Percentiles rank a stretch among this genome's conserved stretches.
phyloP scores from a whole-genome alignment of 2,329 filamentous ascomycete genomes.

The Cercospora zeae-maydis region DNA sequence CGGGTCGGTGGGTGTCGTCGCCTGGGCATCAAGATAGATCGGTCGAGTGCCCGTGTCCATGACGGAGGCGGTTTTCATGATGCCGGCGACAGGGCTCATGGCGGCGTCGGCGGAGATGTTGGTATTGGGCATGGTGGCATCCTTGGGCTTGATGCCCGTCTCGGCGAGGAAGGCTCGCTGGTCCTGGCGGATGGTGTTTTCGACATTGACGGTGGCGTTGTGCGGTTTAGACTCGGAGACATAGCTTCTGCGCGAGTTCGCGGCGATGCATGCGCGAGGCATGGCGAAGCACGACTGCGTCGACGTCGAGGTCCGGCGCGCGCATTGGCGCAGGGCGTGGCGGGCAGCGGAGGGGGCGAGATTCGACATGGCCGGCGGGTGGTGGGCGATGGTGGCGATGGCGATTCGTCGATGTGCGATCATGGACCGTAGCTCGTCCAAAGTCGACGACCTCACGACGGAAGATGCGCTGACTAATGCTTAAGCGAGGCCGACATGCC shows the following conservation, averaged over 20 bases:
- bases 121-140: slow-evolving; percentile 59
- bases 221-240: slow-evolving; percentile 79
- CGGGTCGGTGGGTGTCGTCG: slow-evolving; percentile 91
- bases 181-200: slow-evolving; percentile 80
- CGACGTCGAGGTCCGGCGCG: slow-evolving; percentile 47
- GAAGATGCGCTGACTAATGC: not conserved
- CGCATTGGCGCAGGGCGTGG: slow-evolving; percentile 64
- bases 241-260: slow-evolving; percentile 55
- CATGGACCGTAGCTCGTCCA: not conserved
- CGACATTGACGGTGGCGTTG: slow-evolving; percentile 74
- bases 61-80: slow-evolving; percentile 85
- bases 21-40: slow-evolving; percentile 98
- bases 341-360: slow-evolving; percentile 65
- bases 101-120: slow-evolving; percentile 60
- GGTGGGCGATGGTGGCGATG: slow-evolving; percentile 13
- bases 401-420: not conserved
- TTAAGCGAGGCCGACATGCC: not conserved
- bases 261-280: slow-evolving; percentile 41
- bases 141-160: slow-evolving; percentile 52
- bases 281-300: slow-evolving; percentile 36
- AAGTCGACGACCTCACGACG: not conserved
- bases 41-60: slow-evolving; percentile 91
- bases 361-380: slow-evolving; percentile 41
- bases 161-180: slow-evolving; percentile 70
- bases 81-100: slow-evolving; percentile 68